These are phyloP conservation scores for Russula brevipes DNA, from an alignment of 768 basidiomycete species.

Conservation along the genomic window DNA sequence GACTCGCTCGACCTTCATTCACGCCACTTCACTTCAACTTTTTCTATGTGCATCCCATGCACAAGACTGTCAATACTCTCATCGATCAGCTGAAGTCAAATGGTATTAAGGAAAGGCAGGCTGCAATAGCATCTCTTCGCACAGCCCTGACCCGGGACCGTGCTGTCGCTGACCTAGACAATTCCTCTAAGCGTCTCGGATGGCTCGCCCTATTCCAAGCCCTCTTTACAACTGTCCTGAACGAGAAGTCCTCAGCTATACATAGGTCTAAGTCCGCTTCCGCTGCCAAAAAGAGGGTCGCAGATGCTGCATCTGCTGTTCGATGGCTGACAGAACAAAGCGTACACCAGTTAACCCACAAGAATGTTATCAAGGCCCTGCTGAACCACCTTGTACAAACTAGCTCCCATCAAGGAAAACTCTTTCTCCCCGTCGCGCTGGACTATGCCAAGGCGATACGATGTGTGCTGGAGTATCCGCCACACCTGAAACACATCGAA, in stretches of 20 bases:
- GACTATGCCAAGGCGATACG: constrained; percentile 80
- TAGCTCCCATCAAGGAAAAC: constrained; percentile 46
- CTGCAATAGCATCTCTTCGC: constrained; percentile 52
- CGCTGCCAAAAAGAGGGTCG: constrained; percentile 54
- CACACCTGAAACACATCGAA: constrained; percentile 76
- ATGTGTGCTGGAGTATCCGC: constrained; percentile 54
- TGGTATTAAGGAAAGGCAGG: constrained; percentile 65
- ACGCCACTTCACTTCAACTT: not conserved
- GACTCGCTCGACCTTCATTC: not conserved
- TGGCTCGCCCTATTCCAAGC: constrained; percentile 72
- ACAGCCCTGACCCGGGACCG: constrained; percentile 47
- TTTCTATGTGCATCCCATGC: constrained; percentile 28
- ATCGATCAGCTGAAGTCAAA: constrained; percentile 51
- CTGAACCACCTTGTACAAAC: constrained; percentile 60
- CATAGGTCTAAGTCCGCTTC: constrained; percentile 37
- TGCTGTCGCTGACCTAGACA: constrained; percentile 39
- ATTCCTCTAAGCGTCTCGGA: constrained; percentile 33
- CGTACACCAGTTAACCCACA: constrained; percentile 47
- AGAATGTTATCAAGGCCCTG: constrained; percentile 49
- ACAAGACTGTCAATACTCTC: constrained; percentile 42
- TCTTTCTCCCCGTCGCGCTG: constrained; percentile 62
- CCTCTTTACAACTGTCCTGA: constrained; percentile 59
- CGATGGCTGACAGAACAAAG: constrained; percentile 70
- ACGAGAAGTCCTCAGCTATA: constrained; percentile 50
- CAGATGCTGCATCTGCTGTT: constrained; percentile 59